phyloP scores from a whole-genome alignment of 169 alveolate genomes.

The Miamiensis avidus region DNA sequence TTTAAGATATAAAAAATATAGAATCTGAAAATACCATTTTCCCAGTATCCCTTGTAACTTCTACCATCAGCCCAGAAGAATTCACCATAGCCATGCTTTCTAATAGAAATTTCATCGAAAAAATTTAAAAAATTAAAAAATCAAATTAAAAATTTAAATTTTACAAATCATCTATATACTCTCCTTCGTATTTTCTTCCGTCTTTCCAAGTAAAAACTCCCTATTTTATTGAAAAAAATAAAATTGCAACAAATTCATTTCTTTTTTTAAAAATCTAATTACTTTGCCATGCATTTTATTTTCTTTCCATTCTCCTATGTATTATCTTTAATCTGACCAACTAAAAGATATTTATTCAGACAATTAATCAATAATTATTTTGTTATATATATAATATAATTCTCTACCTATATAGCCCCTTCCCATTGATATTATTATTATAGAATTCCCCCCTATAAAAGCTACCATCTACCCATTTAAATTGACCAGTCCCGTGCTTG shows the following conservation, averaged over 20 bases:
- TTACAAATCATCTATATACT: slow-evolving; percentile 48
- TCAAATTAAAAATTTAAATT: not conserved
- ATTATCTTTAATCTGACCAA: slow-evolving; percentile 56
- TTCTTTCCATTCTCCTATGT: slow-evolving; percentile 64
- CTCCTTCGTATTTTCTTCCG: slow-evolving; percentile 62
- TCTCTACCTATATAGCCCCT: slow-evolving; percentile 15
- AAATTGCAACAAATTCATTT: not conserved
- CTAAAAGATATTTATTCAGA: slow-evolving; percentile 28
- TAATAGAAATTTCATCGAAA: not conserved
- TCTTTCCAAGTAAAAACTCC: slow-evolving; percentile 53
- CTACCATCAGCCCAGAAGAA: slow-evolving; percentile 47
- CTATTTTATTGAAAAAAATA: not conserved
- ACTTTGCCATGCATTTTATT: slow-evolving; percentile 59
- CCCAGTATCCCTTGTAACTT: slow-evolving; percentile 34
- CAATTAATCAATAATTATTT: slow-evolving; percentile 24
- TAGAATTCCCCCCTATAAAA: slow-evolving; percentile 61
- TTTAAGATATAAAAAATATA: too few species aligned
- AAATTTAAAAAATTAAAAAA: not conserved
- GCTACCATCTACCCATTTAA: slow-evolving; percentile 60
- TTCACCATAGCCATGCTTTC: slow-evolving; percentile 47
- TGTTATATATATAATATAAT: not conserved
- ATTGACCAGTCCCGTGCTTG: slow-evolving; percentile 72
- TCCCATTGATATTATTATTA: slow-evolving; percentile 54
- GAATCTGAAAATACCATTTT: slow-evolving; percentile 12
- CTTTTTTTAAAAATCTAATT: too few species aligned